A percentile compares a stretch with the other conserved stretches of the same genome.
These are phyloP conservation scores for Botrytis byssoidea DNA, from an alignment of 2,329 filamentous ascomycete genomes.

Conservation along the genomic window DNA sequence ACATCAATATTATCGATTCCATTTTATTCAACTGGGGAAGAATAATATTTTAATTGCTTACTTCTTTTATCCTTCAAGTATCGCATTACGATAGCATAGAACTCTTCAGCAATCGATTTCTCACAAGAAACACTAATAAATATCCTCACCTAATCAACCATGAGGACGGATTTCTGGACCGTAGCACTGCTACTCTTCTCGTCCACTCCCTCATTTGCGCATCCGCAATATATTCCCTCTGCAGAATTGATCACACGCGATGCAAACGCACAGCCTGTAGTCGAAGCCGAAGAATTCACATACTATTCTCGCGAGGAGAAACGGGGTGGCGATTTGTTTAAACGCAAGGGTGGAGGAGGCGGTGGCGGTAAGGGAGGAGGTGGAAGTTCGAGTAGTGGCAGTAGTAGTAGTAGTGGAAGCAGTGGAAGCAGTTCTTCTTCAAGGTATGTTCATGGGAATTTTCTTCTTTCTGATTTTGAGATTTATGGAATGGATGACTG, in stretches of 20 bases:
- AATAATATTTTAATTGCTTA: background rate
- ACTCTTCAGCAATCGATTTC: background rate
- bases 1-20: background rate
- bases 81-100: background rate
- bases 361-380: constrained; percentile 58
- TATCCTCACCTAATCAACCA: constrained; percentile 3
- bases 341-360: constrained; percentile 57
- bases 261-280: background rate
- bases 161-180: constrained; percentile 27
- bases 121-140: background rate
- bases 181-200: constrained; percentile 28
- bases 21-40: background rate
- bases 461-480: background rate
- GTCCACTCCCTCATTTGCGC: constrained; percentile 25
- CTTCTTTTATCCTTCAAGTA: background rate
- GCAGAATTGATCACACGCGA: constrained; percentile 28
- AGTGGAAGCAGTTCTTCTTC: constrained; percentile 31
- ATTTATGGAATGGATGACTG: background rate
- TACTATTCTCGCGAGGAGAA: constrained; percentile 21
- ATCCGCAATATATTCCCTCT: constrained; percentile 29
- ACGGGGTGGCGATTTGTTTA: constrained; percentile 48
- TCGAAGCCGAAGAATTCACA: background rate
- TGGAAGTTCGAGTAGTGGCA: constrained; percentile 37
- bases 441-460: constrained; percentile 33
- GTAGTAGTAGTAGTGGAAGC: constrained; percentile 10